A percentile compares a stretch with the other conserved stretches of the same genome.
phyloP scores from a whole-genome alignment of 208 protist species.

The Trypanosomatidae sp. region DNA sequence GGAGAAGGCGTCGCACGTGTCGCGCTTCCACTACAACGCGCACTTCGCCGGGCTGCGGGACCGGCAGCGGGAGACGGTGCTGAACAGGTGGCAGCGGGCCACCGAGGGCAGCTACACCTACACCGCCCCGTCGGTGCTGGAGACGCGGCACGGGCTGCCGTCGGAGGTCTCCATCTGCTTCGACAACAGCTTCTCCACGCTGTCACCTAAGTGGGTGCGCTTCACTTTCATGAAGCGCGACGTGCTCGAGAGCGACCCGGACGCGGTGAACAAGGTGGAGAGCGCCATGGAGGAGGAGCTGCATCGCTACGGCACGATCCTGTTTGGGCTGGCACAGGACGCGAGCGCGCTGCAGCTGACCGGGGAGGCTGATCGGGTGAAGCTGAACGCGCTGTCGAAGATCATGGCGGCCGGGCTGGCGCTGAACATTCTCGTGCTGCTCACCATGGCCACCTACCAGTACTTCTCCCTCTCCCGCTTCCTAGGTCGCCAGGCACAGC shows the following conservation, averaged over 20 bases:
- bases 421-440: conserved; percentile 50
- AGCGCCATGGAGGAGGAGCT: conserved; percentile 51
- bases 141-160: conserved; percentile 66
- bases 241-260: conserved; percentile 45
- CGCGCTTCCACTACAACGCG: conserved; percentile 50
- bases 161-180: conserved; percentile 70
- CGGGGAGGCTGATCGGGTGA: conserved; percentile 49
- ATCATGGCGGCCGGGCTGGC: conserved; percentile 44
- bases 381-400: conserved; percentile 36
- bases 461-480: conserved; percentile 57
- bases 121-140: conserved; percentile 42
- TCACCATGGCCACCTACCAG: conserved; percentile 58
- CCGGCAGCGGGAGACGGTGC: conserved; percentile 26
- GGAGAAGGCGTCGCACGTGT: conserved; percentile 23
- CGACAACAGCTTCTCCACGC: conserved; percentile 60
- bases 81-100: conserved; percentile 57
- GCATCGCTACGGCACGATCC: conserved; percentile 47
- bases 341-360: conserved; percentile 42
- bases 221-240: conserved; percentile 62
- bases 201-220: conserved; percentile 66
- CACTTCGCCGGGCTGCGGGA: conserved; percentile 34
- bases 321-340: conserved; percentile 48
- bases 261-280: conserved; percentile 43
- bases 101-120: conserved; percentile 66
- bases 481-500: conserved; percentile 19